Base-by-base conservation (phyloP, 805 yeast genomes). In the Teunomyces lycoperdinae region DNA sequence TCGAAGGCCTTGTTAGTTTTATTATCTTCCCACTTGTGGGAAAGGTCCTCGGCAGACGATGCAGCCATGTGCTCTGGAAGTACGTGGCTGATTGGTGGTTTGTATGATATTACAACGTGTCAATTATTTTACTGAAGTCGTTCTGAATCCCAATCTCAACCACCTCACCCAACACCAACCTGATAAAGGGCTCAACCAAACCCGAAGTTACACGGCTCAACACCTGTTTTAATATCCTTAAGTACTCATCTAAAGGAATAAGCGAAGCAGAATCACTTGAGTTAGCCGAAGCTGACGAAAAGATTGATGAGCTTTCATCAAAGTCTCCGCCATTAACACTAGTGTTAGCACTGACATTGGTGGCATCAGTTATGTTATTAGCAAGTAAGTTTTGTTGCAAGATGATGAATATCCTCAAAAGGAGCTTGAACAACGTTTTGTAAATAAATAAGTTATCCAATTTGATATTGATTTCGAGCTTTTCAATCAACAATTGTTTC, bases 11-110 rank as follows among this genome's bases (percentile, higher is more conserved):
- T 31, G 63, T 84, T 30, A 79, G 77, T 47, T 74, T 81, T 63
- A 80, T 86, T 10, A 56, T 85, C 31, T 67, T 85, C 45, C 94
- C 94, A 2, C 58, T 85, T 49, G 56, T 83, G 14, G 91, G 91
- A 3, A 84, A 83, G 61, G 73, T 80, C 38, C 52, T 85, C 42
- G 94, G 94, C 3, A 74, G 91, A 53, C 63, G 83, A 52, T 66
- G 74, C 43, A 41, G 55, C 33, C 73, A 71, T 49, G 39, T 68
- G 3, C 50, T 70, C 26, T 73, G 77, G 77, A 57, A 58, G 10
- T 54, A 56, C 35, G 44, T 70, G 10, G 74, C 74, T 33, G 60
- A 63, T 30, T 66, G 73, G 73, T 64, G 66, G 64, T 65, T 53
- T 50, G 40, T 45, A 36, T 51, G 35, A 10, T 20, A 20, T 39